Base-by-base conservation (phyloP, 2,329 filamentous ascomycete species). In the Orbilia javanica region DNA sequence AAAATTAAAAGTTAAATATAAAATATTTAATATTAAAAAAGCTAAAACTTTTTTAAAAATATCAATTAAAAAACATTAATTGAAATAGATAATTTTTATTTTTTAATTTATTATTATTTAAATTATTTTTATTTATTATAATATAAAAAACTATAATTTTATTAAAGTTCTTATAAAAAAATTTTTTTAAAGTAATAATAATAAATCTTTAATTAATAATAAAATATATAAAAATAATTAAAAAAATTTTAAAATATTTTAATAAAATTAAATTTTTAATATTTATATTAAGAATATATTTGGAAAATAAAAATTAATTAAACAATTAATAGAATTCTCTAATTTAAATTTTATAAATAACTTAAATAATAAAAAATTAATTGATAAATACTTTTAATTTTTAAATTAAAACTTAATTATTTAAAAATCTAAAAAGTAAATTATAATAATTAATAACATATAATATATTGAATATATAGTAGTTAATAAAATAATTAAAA, bases 231-330 rank as follows among this genome's bases (percentile, higher is more conserved):
- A 36, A 36, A 36, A 36, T 36, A 36, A 11, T 36, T 62, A 8
- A 18, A 25, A n/a, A 60, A 39, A 15, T 55, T 29, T 31, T 55
- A 36, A 36, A 36, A 36, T 36, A 36, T 36, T 36, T 36, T 36
- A 36, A 36, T 36, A 36, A 18, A 4, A 22, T 18, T 34, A 27
- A 69, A 48, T 34, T 57, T 34, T 46, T 46, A 34, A 60, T 60
- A 60, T 48, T 64, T 66, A 39, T 69, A 50, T 63, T 50, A 71
- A 71, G 53, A 34, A 74, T n/a, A n/a, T n/a, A 36, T 36, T 5
- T 36, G 11, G 11, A 36, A 36, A 36, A 36, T 36, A 36, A 36
- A 36, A 5, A 36, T 5, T 36, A 36, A 36, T n/a, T n/a, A 62
- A 76, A 66, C 64, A 36, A 68, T 36, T 36, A 10, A 25, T 65